Evolutionary conservation across 768 basidiomycete genomes (phyloP), one percentile per base, ranked within the genome.

Genomic region (Tricholoma furcatifolium): DNA sequence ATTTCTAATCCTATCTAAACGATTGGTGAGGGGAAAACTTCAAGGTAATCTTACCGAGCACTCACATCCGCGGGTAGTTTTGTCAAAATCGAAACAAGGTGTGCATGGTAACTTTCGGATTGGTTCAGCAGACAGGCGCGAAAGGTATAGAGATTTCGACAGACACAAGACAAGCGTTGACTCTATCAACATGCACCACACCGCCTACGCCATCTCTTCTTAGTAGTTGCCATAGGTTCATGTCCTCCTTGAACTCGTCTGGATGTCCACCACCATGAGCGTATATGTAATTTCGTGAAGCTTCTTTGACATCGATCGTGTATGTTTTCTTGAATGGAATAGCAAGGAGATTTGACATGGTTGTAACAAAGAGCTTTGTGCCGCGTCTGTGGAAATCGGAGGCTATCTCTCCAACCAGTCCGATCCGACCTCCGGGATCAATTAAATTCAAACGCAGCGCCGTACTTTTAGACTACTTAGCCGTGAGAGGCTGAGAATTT

Each of bases 21-120:
- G 20, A 43, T 40, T 27, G 12, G 5, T n/a, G 42, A 30, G 15
- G 38, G 51, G 27, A 51, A n/a, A 31, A 12, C 23, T 38, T 36
- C 39, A 40, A 2, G 6, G 17, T 40, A 2, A 50, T n/a, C 39
- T 31, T 24, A 30, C 35, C 48, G 41, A 21, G 42, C 23, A 65
- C 71, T 63, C 51, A 84, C 95, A 68, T 96, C 85, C 6, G 78
- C 70, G 2, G 96, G 95, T 6, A 98, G 73, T 65, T 98, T 98
- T 11, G 86, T 84, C 56, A 91, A 69, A 30, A 94, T 80, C 55
- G 88, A 93, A 0, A 85, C 75, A 34, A 98, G 82, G 65, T 96
- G 95, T 3, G 93, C 90, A 60, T 97, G 90, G 65, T 98, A 98
- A 41, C 96, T 98, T 62, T 40, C 39, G 56, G 40, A 45, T 18